Evolutionary conservation across 2,329 filamentous ascomycete species (phyloP).

Genomic region (Aureobasidium sp.): DNA sequence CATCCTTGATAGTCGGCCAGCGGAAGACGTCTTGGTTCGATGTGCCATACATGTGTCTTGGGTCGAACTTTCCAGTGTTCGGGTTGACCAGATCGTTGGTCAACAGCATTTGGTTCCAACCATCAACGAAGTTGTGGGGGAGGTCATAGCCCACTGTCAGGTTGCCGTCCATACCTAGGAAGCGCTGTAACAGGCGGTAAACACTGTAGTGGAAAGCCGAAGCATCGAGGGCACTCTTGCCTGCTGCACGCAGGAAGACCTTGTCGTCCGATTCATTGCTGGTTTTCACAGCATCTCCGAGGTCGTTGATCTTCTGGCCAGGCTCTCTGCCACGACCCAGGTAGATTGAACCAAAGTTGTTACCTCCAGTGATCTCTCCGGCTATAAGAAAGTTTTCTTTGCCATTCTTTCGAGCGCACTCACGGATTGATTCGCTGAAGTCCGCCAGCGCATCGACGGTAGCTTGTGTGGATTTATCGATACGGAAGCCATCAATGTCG

Average conservation of each 20-base stretch:
- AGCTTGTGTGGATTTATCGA: slow-evolving; percentile 57
- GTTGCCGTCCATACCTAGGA: slow-evolving; percentile 51
- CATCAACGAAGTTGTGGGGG: slow-evolving; percentile 42
- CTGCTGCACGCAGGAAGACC: slow-evolving; percentile 43
- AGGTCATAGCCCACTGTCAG: slow-evolving; percentile 33
- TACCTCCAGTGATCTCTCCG: slow-evolving; percentile 56
- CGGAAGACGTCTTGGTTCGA: slow-evolving; percentile 59
- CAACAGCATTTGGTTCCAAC: slow-evolving; percentile 48
- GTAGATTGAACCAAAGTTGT: slow-evolving; percentile 51
- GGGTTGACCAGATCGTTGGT: slow-evolving; percentile 53
- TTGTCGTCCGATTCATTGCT: slow-evolving; percentile 35
- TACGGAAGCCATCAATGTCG: slow-evolving; percentile 59
- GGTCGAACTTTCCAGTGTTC: slow-evolving; percentile 53
- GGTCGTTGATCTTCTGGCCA: slow-evolving; percentile 39
- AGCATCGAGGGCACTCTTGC: slow-evolving; percentile 47
- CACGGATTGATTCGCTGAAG: slow-evolving; percentile 47
- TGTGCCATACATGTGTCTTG: slow-evolving; percentile 52
- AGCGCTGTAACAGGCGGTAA: slow-evolving; percentile 51
- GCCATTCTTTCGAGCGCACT: slow-evolving; percentile 47
- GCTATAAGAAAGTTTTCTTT: slow-evolving; percentile 57
- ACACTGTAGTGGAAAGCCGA: slow-evolving; percentile 56
- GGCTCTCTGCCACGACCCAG: slow-evolving; percentile 53
- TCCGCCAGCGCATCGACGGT: slow-evolving; percentile 53
- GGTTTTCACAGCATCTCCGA: slow-evolving; percentile 40
- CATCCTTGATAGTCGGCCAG: slow-evolving; percentile 51